Evolutionary conservation across 495 filamentous ascomycete species (phyloP).

Genomic region (Xylaria venustula): DNA sequence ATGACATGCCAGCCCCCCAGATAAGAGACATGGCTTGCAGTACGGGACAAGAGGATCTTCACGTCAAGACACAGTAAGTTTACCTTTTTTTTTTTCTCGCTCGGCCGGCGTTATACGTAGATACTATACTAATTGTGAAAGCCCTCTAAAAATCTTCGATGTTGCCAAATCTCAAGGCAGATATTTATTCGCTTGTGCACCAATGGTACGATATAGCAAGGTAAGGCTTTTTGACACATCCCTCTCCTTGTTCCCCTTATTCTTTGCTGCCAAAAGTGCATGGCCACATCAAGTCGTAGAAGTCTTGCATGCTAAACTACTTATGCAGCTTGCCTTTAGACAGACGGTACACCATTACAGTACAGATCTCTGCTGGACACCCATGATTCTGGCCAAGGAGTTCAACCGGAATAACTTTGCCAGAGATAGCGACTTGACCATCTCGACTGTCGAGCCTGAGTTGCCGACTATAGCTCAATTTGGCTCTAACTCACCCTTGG

Average conservation of each 20-base stretch:
- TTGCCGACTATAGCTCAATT: conserved; percentile 64
- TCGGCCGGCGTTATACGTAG: not conserved
- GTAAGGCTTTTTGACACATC: conserved; percentile 20
- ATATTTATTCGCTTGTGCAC: conserved; percentile 58
- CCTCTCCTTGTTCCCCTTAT: no score
- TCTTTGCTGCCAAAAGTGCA: no score
- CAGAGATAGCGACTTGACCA: conserved; percentile 54
- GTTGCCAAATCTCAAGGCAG: conserved; percentile 49
- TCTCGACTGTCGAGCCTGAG: conserved; percentile 19
- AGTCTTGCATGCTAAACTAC: no score
- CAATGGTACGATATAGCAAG: conserved; percentile 70
- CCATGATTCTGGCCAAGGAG: conserved; percentile 71
- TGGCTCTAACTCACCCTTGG: conserved; percentile 52
- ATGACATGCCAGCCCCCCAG: conserved; percentile 2
- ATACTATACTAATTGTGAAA: conserved; percentile 19
- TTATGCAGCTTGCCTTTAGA: conserved; percentile 58
- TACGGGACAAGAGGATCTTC: conserved; percentile 15
- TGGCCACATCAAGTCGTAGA: not conserved
- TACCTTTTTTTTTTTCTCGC: no score
- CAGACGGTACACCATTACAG: conserved; percentile 58
- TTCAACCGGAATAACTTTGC: conserved; percentile 60
- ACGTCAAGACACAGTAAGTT: conserved; percentile 26
- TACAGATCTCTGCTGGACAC: conserved; percentile 65
- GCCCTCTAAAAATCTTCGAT: conserved; percentile 59
- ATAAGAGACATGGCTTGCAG: conserved; percentile 26